phyloP scores from a whole-genome alignment of 768 basidiomycete species.

The Ramaria rubella region DNA sequence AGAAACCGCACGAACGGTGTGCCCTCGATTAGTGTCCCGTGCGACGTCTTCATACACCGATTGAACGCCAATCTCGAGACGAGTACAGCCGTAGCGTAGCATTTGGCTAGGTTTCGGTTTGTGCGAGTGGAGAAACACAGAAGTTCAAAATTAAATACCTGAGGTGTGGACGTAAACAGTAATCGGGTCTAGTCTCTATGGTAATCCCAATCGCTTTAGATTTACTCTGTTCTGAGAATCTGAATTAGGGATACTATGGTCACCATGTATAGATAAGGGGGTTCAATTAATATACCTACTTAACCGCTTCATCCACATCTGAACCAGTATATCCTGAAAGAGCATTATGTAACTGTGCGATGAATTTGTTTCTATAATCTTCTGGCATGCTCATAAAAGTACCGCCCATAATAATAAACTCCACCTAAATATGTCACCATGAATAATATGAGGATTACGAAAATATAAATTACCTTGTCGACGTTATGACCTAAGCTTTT shows the following conservation, averaged over 20 bases:
- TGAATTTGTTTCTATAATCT: conserved; percentile 87
- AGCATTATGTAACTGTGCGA: conserved; percentile 95
- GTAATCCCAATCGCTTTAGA: conserved; percentile 99
- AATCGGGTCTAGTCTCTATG: conserved; percentile 97
- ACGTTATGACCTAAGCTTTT: conserved; percentile 95
- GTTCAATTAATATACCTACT: conserved; percentile 36
- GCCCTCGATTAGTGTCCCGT: conserved; percentile 96
- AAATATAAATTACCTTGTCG: conserved; percentile 64
- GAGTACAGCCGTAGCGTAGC: conserved; percentile 98
- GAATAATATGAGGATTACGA: background rate
- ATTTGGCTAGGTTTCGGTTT: conserved; percentile 60
- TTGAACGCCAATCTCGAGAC: conserved; percentile 97
- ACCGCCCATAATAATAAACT: conserved; percentile 95
- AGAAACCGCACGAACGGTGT: conserved; percentile 94
- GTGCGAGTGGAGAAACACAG: background rate
- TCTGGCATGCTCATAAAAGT: conserved; percentile 99
- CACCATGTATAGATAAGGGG: background rate
- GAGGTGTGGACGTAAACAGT: conserved; percentile 93
- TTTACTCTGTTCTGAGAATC: conserved; percentile 94
- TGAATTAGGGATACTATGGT: conserved; percentile 23
- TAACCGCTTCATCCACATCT: conserved; percentile 93
- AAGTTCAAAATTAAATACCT: conserved; percentile 40
- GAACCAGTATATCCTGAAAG: conserved; percentile 90
- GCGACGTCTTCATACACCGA: conserved; percentile 99
- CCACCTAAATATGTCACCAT: conserved; percentile 45